Evolutionary conservation across 441 rosid genomes (phyloP).

Genomic region (Pelargonium cotyledonis): DNA sequence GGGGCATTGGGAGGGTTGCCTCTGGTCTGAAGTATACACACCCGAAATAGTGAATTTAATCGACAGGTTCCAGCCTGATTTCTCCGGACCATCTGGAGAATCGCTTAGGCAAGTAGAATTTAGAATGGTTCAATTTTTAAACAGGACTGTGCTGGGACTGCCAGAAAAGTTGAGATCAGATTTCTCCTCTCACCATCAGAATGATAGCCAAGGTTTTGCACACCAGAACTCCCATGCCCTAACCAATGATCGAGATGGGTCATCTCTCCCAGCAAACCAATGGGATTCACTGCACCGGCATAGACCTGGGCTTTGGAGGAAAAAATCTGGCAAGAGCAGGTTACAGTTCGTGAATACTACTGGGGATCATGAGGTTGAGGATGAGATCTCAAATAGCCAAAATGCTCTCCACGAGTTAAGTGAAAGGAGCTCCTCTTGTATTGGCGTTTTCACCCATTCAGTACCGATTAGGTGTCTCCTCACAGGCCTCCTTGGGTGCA

Average conservation of each 20-base stretch:
- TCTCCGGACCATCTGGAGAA: constrained; percentile 76
- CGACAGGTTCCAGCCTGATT: constrained; percentile 78
- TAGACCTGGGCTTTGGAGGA: constrained; percentile 49
- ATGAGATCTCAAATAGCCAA: constrained; percentile 49
- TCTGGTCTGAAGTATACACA: constrained; percentile 47
- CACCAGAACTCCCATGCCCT: constrained; percentile 31
- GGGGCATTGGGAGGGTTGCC: constrained; percentile 85
- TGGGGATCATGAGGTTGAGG: constrained; percentile 63
- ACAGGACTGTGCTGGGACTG: constrained; percentile 49
- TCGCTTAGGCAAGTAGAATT: constrained; percentile 87
- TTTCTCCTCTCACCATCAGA: constrained; percentile 38
- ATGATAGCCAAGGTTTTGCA: constrained; percentile 41
- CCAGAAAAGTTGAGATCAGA: constrained; percentile 66
- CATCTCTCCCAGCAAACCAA: constrained; percentile 40
- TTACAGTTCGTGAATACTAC: constrained; percentile 64
- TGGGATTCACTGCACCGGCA: constrained; percentile 68
- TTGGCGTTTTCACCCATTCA: constrained; percentile 79
- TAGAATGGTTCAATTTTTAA: constrained; percentile 82
- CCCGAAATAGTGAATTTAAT: constrained; percentile 54
- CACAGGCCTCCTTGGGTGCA: constrained; percentile 75
- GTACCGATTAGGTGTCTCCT: constrained; percentile 73
- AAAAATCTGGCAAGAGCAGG: constrained; percentile 88
- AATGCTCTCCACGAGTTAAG: constrained; percentile 37
- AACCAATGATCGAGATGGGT: constrained; percentile 41
- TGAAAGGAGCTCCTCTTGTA: constrained; percentile 40